Evolutionary conservation across 2,329 filamentous ascomycete species (phyloP).

Genomic region (Colletotrichum sidae): DNA sequence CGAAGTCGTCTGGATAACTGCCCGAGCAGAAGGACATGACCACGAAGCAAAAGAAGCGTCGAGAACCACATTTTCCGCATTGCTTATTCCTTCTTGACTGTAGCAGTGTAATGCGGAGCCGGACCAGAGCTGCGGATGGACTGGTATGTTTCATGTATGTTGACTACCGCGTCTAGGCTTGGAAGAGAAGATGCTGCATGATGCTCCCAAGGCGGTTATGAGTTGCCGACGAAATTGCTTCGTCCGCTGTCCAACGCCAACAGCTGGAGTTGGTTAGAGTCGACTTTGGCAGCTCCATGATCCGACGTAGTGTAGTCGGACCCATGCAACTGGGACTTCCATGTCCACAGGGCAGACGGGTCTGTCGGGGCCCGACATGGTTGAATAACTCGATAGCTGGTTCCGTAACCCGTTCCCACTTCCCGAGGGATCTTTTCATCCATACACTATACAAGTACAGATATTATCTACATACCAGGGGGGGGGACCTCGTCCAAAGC

Average conservation of each 20-base stretch:
- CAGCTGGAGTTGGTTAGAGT: constrained; percentile 1
- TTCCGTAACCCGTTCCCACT: background rate
- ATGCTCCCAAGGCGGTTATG: constrained; percentile 23
- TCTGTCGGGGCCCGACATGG: background rate
- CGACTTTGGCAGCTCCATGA: background rate
- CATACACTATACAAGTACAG: no score
- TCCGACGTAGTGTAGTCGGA: background rate
- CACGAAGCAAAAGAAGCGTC: no score
- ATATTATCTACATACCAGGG: no score
- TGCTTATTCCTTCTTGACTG: background rate
- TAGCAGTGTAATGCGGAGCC: constrained; percentile 7
- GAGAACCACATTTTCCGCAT: background rate
- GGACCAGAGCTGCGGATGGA: constrained; percentile 3
- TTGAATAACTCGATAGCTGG: no score
- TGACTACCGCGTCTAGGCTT: constrained; percentile 8
- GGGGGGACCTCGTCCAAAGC: constrained; percentile 1
- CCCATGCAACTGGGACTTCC: no score
- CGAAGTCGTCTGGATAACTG: background rate
- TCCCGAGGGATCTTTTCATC: background rate
- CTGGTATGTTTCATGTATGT: constrained; percentile 23
- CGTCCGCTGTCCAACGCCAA: background rate
- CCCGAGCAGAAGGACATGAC: constrained; percentile 1
- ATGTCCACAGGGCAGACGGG: background rate
- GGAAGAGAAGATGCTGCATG: constrained; percentile 5
- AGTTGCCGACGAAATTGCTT: constrained; percentile 24